These are phyloP conservation scores for Backusella parvicylindrica DNA, from an alignment of 192 early-diverging fungal species.

Conservation along the genomic window DNA sequence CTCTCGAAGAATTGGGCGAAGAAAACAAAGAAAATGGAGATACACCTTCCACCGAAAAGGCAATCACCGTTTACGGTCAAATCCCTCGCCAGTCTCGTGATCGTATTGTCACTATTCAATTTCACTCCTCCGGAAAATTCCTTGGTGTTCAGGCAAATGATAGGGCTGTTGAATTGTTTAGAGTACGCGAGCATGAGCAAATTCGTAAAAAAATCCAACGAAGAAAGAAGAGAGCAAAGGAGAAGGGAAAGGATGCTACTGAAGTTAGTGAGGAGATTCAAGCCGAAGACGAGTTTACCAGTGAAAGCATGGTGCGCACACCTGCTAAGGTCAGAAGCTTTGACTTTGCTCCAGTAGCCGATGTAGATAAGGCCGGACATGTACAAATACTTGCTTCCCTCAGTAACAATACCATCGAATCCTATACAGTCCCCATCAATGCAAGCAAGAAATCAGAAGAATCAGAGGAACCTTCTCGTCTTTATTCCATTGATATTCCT, in stretches of 20 bases:
- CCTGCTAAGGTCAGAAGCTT: constrained; percentile 80
- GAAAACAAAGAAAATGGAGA: not conserved
- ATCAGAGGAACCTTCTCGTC: constrained; percentile 62
- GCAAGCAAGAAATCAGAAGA: constrained; percentile 61
- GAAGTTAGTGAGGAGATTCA: constrained; percentile 52
- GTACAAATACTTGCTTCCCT: constrained; percentile 63
- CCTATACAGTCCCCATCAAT: constrained; percentile 65
- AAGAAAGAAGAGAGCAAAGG: constrained; percentile 70
- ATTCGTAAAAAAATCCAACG: constrained; percentile 82
- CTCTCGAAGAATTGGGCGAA: constrained; percentile 47
- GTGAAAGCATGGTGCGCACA: constrained; percentile 68
- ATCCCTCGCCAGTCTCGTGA: constrained; percentile 81
- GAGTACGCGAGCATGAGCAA: constrained; percentile 71
- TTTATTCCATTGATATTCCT: constrained; percentile 71
- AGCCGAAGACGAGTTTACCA: constrained; percentile 74
- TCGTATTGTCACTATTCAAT: constrained; percentile 71
- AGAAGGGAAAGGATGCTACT: constrained; percentile 56
- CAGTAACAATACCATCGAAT: constrained; percentile 81
- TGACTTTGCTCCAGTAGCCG: constrained; percentile 58
- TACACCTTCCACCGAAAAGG: constrained; percentile 44
- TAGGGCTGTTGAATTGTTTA: constrained; percentile 80
- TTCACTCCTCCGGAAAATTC: constrained; percentile 77
- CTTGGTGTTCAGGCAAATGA: constrained; percentile 81
- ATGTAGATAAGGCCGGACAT: constrained; percentile 45
- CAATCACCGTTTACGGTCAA: constrained; percentile 70